Percentiles rank a stretch among this genome's conserved stretches.
These are phyloP conservation scores for Hippophae gyantsensis DNA, from an alignment of 306 rosid genomes.

Conservation along the genomic window DNA sequence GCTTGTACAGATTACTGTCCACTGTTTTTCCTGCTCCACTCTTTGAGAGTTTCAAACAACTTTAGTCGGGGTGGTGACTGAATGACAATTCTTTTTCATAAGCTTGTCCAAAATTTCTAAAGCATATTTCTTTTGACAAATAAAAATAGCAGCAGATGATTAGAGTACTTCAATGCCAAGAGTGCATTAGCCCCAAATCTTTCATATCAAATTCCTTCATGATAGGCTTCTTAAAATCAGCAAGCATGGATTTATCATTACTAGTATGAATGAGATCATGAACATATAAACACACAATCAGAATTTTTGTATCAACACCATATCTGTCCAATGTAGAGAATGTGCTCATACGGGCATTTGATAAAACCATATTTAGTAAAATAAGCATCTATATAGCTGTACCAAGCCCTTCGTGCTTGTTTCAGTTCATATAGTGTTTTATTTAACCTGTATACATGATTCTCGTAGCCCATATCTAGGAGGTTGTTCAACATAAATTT, in stretches of 20 bases:
- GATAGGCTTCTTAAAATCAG: background rate
- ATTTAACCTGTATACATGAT: background rate
- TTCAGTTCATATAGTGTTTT: background rate
- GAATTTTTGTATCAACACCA: background rate
- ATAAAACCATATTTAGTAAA: background rate
- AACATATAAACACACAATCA: background rate
- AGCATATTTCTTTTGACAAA: background rate
- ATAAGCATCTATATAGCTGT: background rate
- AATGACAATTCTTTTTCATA: too few species aligned
- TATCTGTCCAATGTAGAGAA: too few species aligned
- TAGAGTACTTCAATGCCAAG: background rate
- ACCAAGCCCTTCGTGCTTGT: background rate
- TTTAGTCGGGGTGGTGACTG: too few species aligned
- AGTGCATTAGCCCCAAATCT: constrained; percentile 4
- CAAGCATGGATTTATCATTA: background rate
- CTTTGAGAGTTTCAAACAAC: too few species aligned
- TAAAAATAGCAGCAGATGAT: background rate
- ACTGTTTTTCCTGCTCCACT: too few species aligned
- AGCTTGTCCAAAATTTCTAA: background rate
- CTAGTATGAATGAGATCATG: background rate
- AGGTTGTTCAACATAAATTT: background rate
- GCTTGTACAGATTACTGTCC: too few species aligned
- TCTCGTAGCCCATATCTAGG: background rate
- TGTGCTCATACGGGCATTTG: background rate
- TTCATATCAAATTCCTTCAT: constrained; percentile 4